phyloP scores from a whole-genome alignment of 495 filamentous ascomycete species.

The Geoglossum glabrum region DNA sequence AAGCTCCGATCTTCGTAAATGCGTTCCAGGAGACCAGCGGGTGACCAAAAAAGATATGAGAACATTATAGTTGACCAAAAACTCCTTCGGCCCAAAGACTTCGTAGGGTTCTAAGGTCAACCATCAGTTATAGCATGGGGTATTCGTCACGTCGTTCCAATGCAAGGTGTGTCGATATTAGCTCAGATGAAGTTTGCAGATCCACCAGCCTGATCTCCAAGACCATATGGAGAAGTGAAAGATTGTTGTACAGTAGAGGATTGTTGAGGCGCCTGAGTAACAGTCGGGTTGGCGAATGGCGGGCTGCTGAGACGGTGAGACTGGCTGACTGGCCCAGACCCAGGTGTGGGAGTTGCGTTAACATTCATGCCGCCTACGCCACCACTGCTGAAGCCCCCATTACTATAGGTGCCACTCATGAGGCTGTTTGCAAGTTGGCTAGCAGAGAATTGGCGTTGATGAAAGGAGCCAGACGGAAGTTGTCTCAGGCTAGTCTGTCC shows the following conservation, averaged over 20 bases:
- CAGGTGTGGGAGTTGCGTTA: not conserved
- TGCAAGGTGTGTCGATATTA: not conserved
- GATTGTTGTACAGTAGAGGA: not conserved
- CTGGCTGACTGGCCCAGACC: not conserved
- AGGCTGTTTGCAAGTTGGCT: not conserved
- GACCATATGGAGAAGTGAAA: not conserved
- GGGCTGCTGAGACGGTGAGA: not conserved
- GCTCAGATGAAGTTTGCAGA: not conserved
- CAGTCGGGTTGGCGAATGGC: not conserved
- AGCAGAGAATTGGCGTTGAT: slow-evolving; percentile 1
- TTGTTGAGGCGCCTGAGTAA: not conserved
- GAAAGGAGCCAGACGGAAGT: not conserved
- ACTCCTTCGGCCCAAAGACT: not conserved
- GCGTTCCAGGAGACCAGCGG: not conserved
- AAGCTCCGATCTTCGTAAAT: not conserved
- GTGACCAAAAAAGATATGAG: not conserved
- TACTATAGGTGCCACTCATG: not conserved
- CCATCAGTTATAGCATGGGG: not conserved
- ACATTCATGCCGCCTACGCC: not conserved
- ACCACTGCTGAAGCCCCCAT: not conserved
- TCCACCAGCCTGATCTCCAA: not conserved
- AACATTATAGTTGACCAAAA: not conserved
- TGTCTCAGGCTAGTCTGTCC: not conserved
- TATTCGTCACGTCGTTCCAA: not conserved
- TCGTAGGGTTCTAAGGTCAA: not conserved